These are phyloP conservation scores for Antitrichia curtipendula DNA, from an alignment of 225 moss, liverwort and hornwort species.

Conservation along the genomic window DNA sequence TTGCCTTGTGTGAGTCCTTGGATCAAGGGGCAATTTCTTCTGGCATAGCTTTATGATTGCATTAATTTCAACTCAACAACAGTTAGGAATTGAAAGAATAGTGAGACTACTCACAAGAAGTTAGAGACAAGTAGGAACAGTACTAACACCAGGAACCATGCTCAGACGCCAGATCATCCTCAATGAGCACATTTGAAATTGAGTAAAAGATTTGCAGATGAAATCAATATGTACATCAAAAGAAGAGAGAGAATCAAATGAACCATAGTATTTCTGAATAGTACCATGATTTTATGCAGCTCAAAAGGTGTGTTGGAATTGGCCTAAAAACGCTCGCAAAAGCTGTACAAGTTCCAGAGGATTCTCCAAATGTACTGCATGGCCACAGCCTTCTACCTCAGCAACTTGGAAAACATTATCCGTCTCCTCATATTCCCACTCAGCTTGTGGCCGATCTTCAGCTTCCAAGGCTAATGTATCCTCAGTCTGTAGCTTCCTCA, in stretches of 20 bases:
- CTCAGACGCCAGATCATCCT: background rate
- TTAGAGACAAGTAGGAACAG: too few species aligned
- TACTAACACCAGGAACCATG: too few species aligned
- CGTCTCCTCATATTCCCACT: background rate
- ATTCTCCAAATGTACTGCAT: slow-evolving; percentile 69
- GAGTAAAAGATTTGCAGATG: background rate
- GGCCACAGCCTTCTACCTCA: slow-evolving; percentile 53
- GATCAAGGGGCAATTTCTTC: too few species aligned
- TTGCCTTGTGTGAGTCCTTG: too few species aligned
- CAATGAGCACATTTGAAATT: background rate
- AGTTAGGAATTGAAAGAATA: too few species aligned
- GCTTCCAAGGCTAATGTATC: slow-evolving; percentile 7
- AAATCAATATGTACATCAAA: background rate
- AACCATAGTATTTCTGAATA: background rate
- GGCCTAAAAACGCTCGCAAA: slow-evolving; percentile 27
- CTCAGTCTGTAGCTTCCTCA: slow-evolving; percentile 25
- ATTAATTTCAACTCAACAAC: too few species aligned
- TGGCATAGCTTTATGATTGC: too few species aligned
- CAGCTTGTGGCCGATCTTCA: background rate
- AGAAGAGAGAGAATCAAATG: background rate
- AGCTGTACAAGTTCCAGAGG: slow-evolving; percentile 49
- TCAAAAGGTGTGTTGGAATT: background rate
- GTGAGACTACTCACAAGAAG: too few species aligned
- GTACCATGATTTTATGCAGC: background rate
- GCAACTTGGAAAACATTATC: background rate